A percentile compares a stretch with the other conserved stretches of the same genome.
phyloP scores from a whole-genome alignment of 495 filamentous ascomycete species.

The Cudoniella acicularis region DNA sequence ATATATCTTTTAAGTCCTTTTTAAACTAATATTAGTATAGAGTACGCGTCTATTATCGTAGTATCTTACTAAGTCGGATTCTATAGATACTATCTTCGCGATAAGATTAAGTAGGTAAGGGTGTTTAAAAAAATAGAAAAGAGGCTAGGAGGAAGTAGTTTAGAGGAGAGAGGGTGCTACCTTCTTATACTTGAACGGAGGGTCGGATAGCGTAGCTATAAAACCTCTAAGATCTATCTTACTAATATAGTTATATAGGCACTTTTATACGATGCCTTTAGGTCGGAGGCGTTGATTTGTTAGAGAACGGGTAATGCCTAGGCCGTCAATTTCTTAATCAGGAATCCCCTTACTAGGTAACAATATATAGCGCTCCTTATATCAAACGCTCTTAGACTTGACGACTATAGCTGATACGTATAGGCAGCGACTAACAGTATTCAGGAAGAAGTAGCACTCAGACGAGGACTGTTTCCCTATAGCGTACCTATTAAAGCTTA shows the following conservation, averaged over 20 bases:
- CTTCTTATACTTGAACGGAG: neutral
- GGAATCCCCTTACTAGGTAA: neutral
- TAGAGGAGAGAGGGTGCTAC: conserved; percentile 6
- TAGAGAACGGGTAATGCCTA: conserved; percentile 1
- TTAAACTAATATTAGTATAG: conserved; percentile 19
- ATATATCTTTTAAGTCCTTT: conserved; percentile 9
- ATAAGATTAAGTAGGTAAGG: conserved; percentile 12
- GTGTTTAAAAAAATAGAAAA: conserved; percentile 11
- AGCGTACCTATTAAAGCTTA: neutral
- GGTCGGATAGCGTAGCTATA: neutral
- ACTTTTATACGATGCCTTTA: neutral
- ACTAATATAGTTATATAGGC: neutral
- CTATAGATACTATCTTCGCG: conserved; percentile 16
- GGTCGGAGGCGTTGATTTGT: conserved; percentile 1
- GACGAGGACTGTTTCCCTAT: neutral
- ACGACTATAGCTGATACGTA: neutral
- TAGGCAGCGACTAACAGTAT: neutral
- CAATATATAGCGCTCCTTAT: conserved; percentile 2
- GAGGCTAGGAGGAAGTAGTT: conserved; percentile 10
- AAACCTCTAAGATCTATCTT: neutral
- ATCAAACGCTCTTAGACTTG: neutral
- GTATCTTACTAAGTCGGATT: conserved; percentile 16
- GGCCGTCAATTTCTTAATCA: conserved; percentile 1
- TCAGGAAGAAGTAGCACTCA: neutral
- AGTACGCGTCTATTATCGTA: conserved; percentile 16